Conservation (phyloP, 345 rosid species). For the Garcia nutans region DNA sequence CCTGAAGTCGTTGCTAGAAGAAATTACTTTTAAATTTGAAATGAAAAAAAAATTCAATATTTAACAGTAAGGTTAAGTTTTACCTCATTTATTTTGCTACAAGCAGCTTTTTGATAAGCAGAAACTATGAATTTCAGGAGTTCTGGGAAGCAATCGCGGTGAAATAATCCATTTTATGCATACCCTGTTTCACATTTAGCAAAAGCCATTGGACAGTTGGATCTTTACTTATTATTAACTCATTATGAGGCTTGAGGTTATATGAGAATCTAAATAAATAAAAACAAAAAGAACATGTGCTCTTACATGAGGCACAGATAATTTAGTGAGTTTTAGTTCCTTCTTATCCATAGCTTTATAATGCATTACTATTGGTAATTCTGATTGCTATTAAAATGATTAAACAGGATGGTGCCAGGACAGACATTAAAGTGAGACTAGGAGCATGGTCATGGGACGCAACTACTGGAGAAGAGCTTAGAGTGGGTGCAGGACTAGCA, state of each 20-base stretch:
- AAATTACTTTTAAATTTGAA: background rate
- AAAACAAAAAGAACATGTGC: background rate
- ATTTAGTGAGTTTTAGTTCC: background rate
- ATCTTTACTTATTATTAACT: background rate
- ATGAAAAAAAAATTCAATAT: background rate
- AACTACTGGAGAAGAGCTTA: slow-evolving; percentile 79
- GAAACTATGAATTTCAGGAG: background rate
- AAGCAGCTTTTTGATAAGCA: background rate
- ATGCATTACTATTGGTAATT: background rate
- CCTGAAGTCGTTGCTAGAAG: background rate
- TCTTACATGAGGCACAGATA: background rate
- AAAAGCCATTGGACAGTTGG: background rate
- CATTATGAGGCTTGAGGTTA: background rate
- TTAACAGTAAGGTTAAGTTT: background rate
- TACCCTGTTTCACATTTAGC: background rate
- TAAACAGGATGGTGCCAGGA: slow-evolving; percentile 63
- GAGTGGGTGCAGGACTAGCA: slow-evolving; percentile 96
- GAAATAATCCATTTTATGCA: background rate
- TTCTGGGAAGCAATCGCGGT: background rate
- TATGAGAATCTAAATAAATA: background rate
- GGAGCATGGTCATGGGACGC: slow-evolving; percentile 99
- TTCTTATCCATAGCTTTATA: background rate
- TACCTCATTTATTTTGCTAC: background rate
- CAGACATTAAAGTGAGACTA: slow-evolving; percentile 58
- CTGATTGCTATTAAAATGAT: slow-evolving; percentile 13